Evolutionary conservation across 768 basidiomycete species (phyloP).

Genomic region (Gelatoporia subvermispora): DNA sequence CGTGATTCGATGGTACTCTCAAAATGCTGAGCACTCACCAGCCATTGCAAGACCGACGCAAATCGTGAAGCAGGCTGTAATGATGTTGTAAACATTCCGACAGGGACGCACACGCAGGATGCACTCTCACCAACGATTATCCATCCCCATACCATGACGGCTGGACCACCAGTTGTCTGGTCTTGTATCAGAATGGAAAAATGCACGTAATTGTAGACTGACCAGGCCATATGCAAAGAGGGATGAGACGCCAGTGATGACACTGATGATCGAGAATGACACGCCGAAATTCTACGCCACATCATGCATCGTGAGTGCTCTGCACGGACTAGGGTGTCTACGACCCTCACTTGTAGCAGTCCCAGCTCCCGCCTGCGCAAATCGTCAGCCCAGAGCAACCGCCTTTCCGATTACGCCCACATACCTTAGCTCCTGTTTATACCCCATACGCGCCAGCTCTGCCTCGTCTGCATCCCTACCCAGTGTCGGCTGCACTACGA

Average conservation of each 20-base stretch:
- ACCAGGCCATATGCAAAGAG: conserved; percentile 68
- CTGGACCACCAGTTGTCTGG: conserved; percentile 71
- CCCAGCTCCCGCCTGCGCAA: conserved; percentile 52
- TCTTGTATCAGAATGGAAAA: not conserved
- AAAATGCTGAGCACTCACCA: conserved; percentile 32
- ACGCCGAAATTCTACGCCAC: conserved; percentile 58
- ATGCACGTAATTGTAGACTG: conserved; percentile 17
- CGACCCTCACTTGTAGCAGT: conserved; percentile 47
- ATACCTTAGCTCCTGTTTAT: conserved; percentile 65
- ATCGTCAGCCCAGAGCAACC: not conserved
- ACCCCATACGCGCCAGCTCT: conserved; percentile 65
- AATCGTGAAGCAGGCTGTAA: conserved; percentile 54
- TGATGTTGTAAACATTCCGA: not conserved
- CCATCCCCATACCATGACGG: conserved; percentile 77
- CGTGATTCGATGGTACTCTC: not conserved
- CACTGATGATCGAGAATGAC: conserved; percentile 73
- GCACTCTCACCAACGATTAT: conserved; percentile 49
- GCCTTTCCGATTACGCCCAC: conserved; percentile 15
- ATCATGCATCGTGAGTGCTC: not conserved
- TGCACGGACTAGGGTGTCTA: not conserved
- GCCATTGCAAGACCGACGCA: conserved; percentile 73
- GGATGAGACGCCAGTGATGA: conserved; percentile 69
- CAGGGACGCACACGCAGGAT: not conserved
- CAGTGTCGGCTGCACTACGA: not conserved
- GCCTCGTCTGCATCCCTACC: conserved; percentile 42